A percentile compares a stretch with the other conserved stretches of the same genome.
Conservation (phyloP, 805 yeast genomes). For the Ogataea glucozyma region DNA sequence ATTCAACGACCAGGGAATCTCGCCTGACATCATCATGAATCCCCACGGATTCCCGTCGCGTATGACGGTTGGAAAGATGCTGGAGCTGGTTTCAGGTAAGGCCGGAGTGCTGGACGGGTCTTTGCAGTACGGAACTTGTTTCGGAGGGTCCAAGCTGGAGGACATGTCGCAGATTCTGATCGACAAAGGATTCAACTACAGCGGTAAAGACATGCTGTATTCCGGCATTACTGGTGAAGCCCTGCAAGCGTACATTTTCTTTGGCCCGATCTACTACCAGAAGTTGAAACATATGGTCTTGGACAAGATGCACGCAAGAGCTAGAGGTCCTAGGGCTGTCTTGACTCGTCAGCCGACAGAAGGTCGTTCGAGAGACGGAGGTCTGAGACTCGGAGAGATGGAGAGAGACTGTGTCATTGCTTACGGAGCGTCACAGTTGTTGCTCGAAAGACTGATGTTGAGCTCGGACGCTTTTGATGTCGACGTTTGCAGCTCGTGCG, state of each 20-base stretch:
- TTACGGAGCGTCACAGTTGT: constrained; percentile 94
- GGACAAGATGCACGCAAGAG: constrained; percentile 99
- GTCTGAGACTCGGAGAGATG: constrained; percentile 98
- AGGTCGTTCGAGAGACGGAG: constrained; percentile 99
- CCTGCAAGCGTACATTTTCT: constrained; percentile 94
- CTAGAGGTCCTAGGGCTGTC: constrained; percentile 98
- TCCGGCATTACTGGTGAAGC: constrained; percentile 98
- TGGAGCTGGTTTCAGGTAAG: constrained; percentile 92
- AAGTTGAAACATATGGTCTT: constrained; percentile 98
- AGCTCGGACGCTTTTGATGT: constrained; percentile 98
- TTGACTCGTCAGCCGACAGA: constrained; percentile 98
- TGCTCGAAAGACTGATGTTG: constrained; percentile 91
- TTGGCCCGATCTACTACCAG: constrained; percentile 98
- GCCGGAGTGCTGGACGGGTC: constrained; percentile 95
- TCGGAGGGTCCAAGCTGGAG: constrained; percentile 95
- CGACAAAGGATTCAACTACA: constrained; percentile 88
- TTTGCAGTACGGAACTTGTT: constrained; percentile 95
- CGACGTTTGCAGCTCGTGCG: constrained; percentile 91
- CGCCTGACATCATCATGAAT: constrained; percentile 96
- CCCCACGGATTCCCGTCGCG: constrained; percentile 99
- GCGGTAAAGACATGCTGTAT: constrained; percentile 97
- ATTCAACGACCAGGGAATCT: constrained; percentile 86
- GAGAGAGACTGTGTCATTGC: constrained; percentile 99
- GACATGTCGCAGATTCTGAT: constrained; percentile 92
- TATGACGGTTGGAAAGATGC: constrained; percentile 99